phyloP scores from a whole-genome alignment of 164 flowering plant genomes.

The Nelumbo lutea region DNA sequence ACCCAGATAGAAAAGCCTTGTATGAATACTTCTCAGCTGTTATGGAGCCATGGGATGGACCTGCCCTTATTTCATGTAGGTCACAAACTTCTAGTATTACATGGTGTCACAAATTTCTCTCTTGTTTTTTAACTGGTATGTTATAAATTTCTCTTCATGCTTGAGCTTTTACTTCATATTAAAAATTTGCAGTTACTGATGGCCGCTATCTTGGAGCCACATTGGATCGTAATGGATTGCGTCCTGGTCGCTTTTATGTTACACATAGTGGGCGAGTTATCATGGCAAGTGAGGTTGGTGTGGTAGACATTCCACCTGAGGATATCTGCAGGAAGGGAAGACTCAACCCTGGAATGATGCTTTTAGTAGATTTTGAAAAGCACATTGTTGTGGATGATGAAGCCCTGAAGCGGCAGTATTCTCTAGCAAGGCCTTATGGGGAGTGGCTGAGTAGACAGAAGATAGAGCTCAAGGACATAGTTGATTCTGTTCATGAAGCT shows the following conservation, averaged over 20 bases:
- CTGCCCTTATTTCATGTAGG: slow-evolving; percentile 92
- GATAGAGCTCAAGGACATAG: slow-evolving; percentile 69
- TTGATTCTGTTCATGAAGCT: slow-evolving; percentile 57
- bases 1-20: slow-evolving; percentile 77
- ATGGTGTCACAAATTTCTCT: neutral
- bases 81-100: slow-evolving; percentile 4
- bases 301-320: slow-evolving; percentile 89
- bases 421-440: slow-evolving; percentile 85
- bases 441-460: slow-evolving; percentile 93
- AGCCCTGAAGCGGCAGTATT: slow-evolving; percentile 88
- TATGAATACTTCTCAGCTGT: slow-evolving; percentile 95
- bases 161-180: neutral
- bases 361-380: slow-evolving; percentile 94
- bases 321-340: slow-evolving; percentile 92
- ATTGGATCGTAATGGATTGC: slow-evolving; percentile 91
- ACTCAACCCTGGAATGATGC: slow-evolving; percentile 99
- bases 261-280: slow-evolving; percentile 94
- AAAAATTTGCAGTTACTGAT: slow-evolving; percentile 77
- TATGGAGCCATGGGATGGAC: slow-evolving; percentile 99
- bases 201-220: slow-evolving; percentile 99
- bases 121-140: neutral
- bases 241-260: slow-evolving; percentile 95
- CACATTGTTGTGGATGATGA: slow-evolving; percentile 95
- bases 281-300: slow-evolving; percentile 99
- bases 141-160: neutral